phyloP scores from a whole-genome alignment of 2,329 filamentous ascomycete genomes.

The Aureobasidium pullulans region DNA sequence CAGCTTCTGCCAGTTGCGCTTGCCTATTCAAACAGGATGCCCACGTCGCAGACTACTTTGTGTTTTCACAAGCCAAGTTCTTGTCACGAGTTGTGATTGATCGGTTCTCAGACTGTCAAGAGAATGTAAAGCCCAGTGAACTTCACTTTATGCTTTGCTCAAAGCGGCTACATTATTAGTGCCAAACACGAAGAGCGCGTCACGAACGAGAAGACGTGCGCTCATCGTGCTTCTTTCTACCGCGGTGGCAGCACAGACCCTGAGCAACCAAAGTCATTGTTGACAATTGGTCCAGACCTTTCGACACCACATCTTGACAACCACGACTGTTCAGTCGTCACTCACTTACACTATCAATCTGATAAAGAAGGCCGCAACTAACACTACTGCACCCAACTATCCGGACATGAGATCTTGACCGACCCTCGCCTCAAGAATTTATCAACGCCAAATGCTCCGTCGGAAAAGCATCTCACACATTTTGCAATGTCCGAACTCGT shows the following conservation, averaged over 20 bases:
- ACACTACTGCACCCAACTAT: neutral
- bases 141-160: neutral
- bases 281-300: neutral
- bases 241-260: slow-evolving; percentile 1
- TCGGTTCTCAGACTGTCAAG: too few relatives aligned
- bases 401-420: slow-evolving; percentile 1
- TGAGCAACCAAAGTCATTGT: neutral
- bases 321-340: neutral
- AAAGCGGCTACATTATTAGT: slow-evolving; percentile 7
- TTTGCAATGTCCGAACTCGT: slow-evolving; percentile 7
- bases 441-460: neutral
- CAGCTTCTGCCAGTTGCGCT: neutral
- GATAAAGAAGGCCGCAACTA: neutral
- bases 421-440: neutral
- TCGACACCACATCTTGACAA: neutral
- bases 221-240: neutral
- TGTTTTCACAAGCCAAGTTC: too few relatives aligned
- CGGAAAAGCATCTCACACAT: neutral
- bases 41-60: too few relatives aligned
- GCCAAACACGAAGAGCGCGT: slow-evolving; percentile 6
- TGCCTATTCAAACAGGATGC: too few relatives aligned
- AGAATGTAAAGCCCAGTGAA: too few relatives aligned
- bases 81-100: too few relatives aligned
- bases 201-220: neutral
- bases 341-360: neutral